Base-by-base conservation (phyloP, 2,329 filamentous ascomycete genomes). In the Sporothrix brunneoviolacea region DNA sequence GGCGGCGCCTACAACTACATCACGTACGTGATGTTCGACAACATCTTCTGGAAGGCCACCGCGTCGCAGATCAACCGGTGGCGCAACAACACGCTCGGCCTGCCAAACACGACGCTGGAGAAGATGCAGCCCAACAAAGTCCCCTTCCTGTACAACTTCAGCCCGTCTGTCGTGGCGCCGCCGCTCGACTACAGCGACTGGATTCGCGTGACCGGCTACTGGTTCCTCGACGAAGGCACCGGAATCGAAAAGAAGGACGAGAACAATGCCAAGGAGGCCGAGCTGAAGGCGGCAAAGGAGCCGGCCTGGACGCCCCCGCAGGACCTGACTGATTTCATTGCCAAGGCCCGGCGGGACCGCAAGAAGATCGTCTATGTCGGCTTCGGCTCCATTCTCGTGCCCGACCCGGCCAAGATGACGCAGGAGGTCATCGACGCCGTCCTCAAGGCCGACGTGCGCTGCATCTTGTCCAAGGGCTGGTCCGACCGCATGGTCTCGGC, bases 81-180 rank as follows among this genome's bases (percentile, higher is more conserved):
- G 93, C 82, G 93, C 56, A 89, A 88, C 65, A 86, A 83, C 57
- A 79, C 84, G 21, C 76, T 98, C 5, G 80, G 82, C 0, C 71
- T 98, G 24, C 86, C 84, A 46, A 84, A 83, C 56, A 98, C 93
- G 1, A 88, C 74, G 52, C 72, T 95, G 38, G 87, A 93, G 64
- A 95, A 91, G 70, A 82, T 98, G 80, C 90, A 96, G 68, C 84
- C 88, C 2, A 95, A 96, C 71, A 94, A 95, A 65, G 89, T 96
- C n/a, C 93, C 93, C 0, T 98, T 98, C 67, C 69, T 98, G 40
- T 98, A 98, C 73, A 97, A 96, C 68, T 97, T 96, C 66, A 95
- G 88, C 50, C 89, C 91, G 1, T 86, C 82, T 10, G 93, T 98
- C 12, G 93, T 98, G n/a, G 82, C 88, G 2, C 91, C 91, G 24